phyloP scores from a whole-genome alignment of 495 filamentous ascomycete genomes.

The Neurospora sp. region DNA sequence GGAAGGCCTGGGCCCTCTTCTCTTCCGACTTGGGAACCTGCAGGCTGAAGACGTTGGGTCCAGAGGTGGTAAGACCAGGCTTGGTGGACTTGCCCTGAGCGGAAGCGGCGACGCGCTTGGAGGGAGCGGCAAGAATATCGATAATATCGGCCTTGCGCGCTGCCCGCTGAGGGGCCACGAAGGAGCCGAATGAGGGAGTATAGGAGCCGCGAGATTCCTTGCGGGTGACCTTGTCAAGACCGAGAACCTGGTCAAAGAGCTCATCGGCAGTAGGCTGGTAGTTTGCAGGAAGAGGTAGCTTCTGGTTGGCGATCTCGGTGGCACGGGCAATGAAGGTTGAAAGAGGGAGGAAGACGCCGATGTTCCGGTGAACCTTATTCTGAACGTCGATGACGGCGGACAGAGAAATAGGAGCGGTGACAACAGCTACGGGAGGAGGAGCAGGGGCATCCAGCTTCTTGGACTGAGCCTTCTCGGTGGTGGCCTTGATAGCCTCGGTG shows the following conservation, averaged over 20 bases:
- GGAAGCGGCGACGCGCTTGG: slow-evolving; percentile 14
- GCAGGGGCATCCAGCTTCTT: slow-evolving; percentile 16
- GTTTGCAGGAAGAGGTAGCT: slow-evolving; percentile 55
- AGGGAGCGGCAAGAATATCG: slow-evolving; percentile 57
- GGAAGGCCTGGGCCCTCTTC: slow-evolving; percentile 65
- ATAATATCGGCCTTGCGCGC: slow-evolving; percentile 59
- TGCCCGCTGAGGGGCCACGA: slow-evolving; percentile 43
- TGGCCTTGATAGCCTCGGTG: slow-evolving; percentile 38
- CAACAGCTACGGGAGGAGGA: slow-evolving; percentile 36
- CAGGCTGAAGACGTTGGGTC: slow-evolving; percentile 73
- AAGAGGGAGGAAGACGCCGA: slow-evolving; percentile 72
- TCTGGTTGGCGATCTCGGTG: slow-evolving; percentile 72
- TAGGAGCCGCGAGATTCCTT: slow-evolving; percentile 48
- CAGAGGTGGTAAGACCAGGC: slow-evolving; percentile 28
- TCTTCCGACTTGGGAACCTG: slow-evolving; percentile 67
- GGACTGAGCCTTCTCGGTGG: slow-evolving; percentile 25
- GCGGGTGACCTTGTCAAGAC: slow-evolving; percentile 40
- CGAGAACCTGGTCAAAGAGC: slow-evolving; percentile 81
- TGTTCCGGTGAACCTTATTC: slow-evolving; percentile 58
- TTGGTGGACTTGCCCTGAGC: slow-evolving; percentile 15
- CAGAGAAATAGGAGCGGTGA: slow-evolving; percentile 68
- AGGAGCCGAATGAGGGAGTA: slow-evolving; percentile 33
- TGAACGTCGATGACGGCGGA: slow-evolving; percentile 67
- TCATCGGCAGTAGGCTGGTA: slow-evolving; percentile 61
- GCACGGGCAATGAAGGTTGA: slow-evolving; percentile 82